Base-by-base conservation (phyloP, 768 basidiomycete species). In the Phaeotremella skinneri region DNA sequence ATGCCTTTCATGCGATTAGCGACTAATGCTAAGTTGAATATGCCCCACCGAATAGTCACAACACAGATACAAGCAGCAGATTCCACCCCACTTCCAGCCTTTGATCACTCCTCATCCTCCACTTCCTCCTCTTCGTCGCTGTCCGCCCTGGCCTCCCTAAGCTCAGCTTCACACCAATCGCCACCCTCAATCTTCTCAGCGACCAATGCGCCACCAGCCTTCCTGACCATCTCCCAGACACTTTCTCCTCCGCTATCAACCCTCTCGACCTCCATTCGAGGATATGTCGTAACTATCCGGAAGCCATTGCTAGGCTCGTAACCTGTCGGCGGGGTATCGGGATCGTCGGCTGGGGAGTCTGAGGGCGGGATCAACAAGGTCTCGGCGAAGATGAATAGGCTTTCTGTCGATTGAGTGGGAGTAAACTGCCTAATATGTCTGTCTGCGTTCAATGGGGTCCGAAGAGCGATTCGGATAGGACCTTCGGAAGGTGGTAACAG, bases 401-500 rank as follows among this genome's bases (percentile, higher is more conserved):
- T 45, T 32, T 55, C 48, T 16, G 70, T 70, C 13, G 68, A 67
- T 9, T 30, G 17, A 27, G 25, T 21, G 1, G 63, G 54, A 14
- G 49, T 37, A 54, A 76, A 75, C 3, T 55, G 47, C n/a, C 70
- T 51, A 14, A 72, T 56, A 47, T 73, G 60, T 42, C 73, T 34
- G 26, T 63, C 64, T 2, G 68, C 59, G 13, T 62, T 58, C 23
- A 61, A 62, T 51, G 75, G 68, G 50, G 61, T 63, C 65, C 69
- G 55, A 68, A 69, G 41, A 70, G 73, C 53, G 61, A 74, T 62
- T 79, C 81, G 23, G 62, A 66, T 49, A 2, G 61, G 29, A 7
- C 56, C 66, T 4, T 21, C 31, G 16, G 67, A 52, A 41, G 56
- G 54, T 16, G 79, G 72, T 14, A 82, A 76, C 16, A 89, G 70